These are phyloP conservation scores for Raphidocelis subcapitata DNA, from an alignment of 139 green algal genomes.

Conservation along the genomic window DNA sequence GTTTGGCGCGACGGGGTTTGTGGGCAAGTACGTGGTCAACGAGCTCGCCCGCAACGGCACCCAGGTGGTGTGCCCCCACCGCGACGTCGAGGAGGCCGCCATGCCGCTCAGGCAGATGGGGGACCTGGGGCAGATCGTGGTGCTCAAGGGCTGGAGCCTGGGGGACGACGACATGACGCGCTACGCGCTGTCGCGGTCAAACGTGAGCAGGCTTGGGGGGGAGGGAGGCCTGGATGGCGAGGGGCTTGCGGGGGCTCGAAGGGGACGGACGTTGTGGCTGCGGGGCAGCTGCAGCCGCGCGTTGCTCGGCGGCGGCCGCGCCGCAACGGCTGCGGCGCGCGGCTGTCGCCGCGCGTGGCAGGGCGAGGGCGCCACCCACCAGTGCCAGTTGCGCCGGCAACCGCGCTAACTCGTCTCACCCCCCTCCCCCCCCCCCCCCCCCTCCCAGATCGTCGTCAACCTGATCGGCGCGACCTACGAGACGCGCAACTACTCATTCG, in stretches of 20 bases:
- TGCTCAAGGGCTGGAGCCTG: slow-evolving; percentile 65
- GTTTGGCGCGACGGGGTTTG: slow-evolving; percentile 93
- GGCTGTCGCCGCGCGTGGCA: no score
- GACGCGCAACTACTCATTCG: slow-evolving; percentile 92
- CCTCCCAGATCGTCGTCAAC: slow-evolving; percentile 91
- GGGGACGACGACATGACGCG: slow-evolving; percentile 75
- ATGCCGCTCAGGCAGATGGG: slow-evolving; percentile 95
- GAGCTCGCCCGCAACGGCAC: slow-evolving; percentile 73
- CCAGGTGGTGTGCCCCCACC: slow-evolving; percentile 85
- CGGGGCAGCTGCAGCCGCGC: no score
- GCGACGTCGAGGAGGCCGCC: slow-evolving; percentile 80
- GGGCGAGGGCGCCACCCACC: no score
- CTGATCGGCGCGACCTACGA: slow-evolving; percentile 84
- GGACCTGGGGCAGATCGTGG: slow-evolving; percentile 86
- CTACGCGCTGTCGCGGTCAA: slow-evolving; percentile 48
- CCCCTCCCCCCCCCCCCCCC: no score
- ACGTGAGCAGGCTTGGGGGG: no score
- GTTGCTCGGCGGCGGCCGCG: no score
- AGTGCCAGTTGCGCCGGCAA: no score
- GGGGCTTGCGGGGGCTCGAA: no score
- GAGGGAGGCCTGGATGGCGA: no score
- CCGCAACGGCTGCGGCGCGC: no score
- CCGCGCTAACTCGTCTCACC: no score
- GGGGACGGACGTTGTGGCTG: no score
- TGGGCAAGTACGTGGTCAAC: slow-evolving; percentile 93